phyloP scores from a whole-genome alignment of 371 early-diverging fungal species.

The Syncephalastrum sp. region DNA sequence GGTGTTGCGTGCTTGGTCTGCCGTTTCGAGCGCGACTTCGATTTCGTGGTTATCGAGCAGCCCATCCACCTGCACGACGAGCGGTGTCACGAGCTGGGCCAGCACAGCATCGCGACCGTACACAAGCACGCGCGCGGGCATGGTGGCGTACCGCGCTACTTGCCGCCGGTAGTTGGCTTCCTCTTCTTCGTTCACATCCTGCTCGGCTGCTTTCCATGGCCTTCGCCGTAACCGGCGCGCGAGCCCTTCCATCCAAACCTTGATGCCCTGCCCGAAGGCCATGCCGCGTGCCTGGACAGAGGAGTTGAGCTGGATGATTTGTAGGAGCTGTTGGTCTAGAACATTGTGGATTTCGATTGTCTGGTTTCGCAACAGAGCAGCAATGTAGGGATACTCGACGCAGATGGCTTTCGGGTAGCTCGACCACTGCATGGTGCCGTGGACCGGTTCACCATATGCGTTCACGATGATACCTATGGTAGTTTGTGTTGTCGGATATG shows the following conservation, averaged over 20 bases:
- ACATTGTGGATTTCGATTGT: conserved; percentile 78
- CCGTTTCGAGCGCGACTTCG: conserved; percentile 58
- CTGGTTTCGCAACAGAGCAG: conserved; percentile 68
- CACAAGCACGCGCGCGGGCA: conserved; percentile 59
- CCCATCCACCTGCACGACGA: conserved; percentile 57
- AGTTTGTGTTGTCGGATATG: conserved; percentile 17
- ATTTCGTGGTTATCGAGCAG: conserved; percentile 50
- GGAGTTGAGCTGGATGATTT: conserved; percentile 54
- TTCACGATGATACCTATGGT: conserved; percentile 78
- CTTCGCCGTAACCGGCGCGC: conserved; percentile 30
- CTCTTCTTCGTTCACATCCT: conserved; percentile 29
- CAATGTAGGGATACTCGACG: conserved; percentile 77
- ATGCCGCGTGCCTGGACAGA: conserved; percentile 48
- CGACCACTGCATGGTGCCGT: conserved; percentile 80
- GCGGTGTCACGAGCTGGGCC: conserved; percentile 63
- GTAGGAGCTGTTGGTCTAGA: conserved; percentile 62
- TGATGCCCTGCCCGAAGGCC: conserved; percentile 52
- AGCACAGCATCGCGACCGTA: conserved; percentile 63
- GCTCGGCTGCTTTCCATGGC: conserved; percentile 35
- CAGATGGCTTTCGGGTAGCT: conserved; percentile 67
- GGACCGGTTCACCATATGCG: conserved; percentile 66
- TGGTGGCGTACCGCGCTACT: conserved; percentile 40
- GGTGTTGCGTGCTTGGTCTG: conserved; percentile 48
- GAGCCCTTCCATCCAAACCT: conserved; percentile 45
- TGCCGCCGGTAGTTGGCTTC: conserved; percentile 25